These are phyloP conservation scores for Lophium mytilinum DNA, from an alignment of 495 filamentous ascomycete species.

Conservation along the genomic window DNA sequence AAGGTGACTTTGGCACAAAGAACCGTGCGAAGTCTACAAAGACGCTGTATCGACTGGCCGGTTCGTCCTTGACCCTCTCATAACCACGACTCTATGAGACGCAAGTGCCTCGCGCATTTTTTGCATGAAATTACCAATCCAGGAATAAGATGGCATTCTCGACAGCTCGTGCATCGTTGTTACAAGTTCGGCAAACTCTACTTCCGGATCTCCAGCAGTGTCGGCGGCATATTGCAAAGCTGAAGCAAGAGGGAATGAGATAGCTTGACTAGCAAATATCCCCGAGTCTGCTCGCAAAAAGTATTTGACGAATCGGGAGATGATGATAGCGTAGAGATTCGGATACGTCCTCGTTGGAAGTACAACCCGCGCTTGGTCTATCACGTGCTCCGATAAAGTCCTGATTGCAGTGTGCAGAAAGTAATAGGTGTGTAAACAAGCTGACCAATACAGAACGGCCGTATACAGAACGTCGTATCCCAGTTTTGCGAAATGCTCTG, in stretches of 20 bases:
- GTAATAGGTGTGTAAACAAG: constrained; percentile 1
- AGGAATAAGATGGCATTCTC: background rate
- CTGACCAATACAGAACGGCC: constrained; percentile 6
- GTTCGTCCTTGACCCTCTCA: too few relatives aligned
- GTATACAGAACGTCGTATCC: background rate
- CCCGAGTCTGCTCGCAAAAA: constrained; percentile 4
- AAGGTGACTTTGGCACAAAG: too few relatives aligned
- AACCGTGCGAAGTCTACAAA: too few relatives aligned
- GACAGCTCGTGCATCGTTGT: background rate
- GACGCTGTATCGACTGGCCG: too few relatives aligned
- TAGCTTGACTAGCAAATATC: background rate
- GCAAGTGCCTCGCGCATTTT: background rate
- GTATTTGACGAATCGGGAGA: background rate
- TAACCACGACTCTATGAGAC: too few relatives aligned
- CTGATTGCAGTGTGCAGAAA: background rate
- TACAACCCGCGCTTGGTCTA: background rate
- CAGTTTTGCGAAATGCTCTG: background rate
- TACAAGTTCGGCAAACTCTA: background rate
- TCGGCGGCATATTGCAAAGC: background rate
- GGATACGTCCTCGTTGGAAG: background rate
- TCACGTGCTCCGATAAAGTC: background rate
- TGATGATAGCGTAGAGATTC: background rate
- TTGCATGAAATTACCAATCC: background rate
- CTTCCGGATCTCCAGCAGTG: background rate
- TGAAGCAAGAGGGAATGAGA: background rate